These are phyloP conservation scores for Crataegus laevigata DNA, from an alignment of 306 rosid species.

Conservation along the genomic window DNA sequence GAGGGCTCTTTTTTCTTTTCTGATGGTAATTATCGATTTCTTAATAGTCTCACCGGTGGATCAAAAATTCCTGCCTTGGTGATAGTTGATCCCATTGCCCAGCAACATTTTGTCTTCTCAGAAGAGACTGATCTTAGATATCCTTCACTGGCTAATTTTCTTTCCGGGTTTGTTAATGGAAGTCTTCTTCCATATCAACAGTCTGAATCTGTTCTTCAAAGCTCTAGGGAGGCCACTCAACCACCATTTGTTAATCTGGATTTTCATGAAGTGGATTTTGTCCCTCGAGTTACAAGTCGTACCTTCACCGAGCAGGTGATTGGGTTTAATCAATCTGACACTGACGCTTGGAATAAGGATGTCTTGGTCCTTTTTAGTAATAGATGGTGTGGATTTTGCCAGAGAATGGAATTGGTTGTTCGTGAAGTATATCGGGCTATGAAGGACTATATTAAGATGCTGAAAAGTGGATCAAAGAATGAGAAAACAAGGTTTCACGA, in stretches of 20 bases:
- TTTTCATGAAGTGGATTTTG: constrained; percentile 78
- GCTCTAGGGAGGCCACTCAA: constrained; percentile 45
- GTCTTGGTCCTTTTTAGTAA: constrained; percentile 86
- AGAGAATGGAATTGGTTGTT: constrained; percentile 79
- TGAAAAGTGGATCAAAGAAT: constrained; percentile 38
- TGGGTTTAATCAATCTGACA: constrained; percentile 59
- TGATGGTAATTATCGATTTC: constrained; percentile 70
- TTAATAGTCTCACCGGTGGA: constrained; percentile 62
- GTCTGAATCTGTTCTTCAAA: constrained; percentile 40
- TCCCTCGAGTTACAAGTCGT: constrained; percentile 62
- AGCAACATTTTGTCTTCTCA: constrained; percentile 66
- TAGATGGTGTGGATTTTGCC: constrained; percentile 92
- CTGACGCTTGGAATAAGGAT: constrained; percentile 62
- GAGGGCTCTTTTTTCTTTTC: constrained; percentile 79
- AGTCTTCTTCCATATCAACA: constrained; percentile 62
- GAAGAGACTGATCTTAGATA: constrained; percentile 40
- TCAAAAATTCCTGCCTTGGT: constrained; percentile 59
- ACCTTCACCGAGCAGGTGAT: constrained; percentile 60
- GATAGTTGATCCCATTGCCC: constrained; percentile 68
- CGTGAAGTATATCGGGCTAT: constrained; percentile 70
- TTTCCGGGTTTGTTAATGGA: constrained; percentile 55
- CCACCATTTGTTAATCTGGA: constrained; percentile 92
- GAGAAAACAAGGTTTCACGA: constrained; percentile 25
- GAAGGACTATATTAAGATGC: constrained; percentile 40
- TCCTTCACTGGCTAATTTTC: constrained; percentile 50